A percentile compares a stretch with the other conserved stretches of the same genome.
Evolutionary conservation across 371 early-diverging fungal species (phyloP).

Genomic region (Zychaea mexicana): DNA sequence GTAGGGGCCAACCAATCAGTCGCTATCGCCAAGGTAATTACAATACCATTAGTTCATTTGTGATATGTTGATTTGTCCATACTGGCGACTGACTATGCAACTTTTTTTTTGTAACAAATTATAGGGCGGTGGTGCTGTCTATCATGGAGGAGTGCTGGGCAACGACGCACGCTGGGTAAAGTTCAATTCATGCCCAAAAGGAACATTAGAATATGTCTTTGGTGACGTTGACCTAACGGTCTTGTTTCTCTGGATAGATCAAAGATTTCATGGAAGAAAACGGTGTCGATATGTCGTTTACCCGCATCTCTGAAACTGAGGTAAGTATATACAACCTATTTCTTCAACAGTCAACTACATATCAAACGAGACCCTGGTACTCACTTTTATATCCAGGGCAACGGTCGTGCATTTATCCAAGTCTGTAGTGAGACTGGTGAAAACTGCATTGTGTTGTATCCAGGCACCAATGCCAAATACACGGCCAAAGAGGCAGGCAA

Average conservation of each 20-base stretch:
- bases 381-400: slow-evolving; percentile 39
- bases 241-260: slow-evolving; percentile 18
- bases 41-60: not conserved
- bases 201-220: slow-evolving; percentile 14
- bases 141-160: slow-evolving; percentile 86
- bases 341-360: no score
- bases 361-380: no score
- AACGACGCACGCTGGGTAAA: slow-evolving; percentile 83
- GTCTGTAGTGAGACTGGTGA: slow-evolving; percentile 70
- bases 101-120: no score
- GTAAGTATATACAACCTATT: no score
- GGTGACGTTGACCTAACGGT: no score
- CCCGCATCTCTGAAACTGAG: slow-evolving; percentile 31
- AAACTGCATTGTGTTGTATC: slow-evolving; percentile 85
- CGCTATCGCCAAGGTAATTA: slow-evolving; percentile 69
- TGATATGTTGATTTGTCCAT: not conserved
- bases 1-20: slow-evolving; percentile 85
- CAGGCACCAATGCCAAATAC: slow-evolving; percentile 78
- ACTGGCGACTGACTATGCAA: no score
- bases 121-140: slow-evolving; percentile 69
- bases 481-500: slow-evolving; percentile 31
- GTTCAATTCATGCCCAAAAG: no score
- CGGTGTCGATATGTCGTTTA: slow-evolving; percentile 43
- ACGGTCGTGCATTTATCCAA: slow-evolving; percentile 91
- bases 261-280: slow-evolving; percentile 33